Evolutionary conservation across 495 filamentous ascomycete species (phyloP), one percentile per base, ranked within the genome.

Genomic region (Penicillium pulvis): DNA sequence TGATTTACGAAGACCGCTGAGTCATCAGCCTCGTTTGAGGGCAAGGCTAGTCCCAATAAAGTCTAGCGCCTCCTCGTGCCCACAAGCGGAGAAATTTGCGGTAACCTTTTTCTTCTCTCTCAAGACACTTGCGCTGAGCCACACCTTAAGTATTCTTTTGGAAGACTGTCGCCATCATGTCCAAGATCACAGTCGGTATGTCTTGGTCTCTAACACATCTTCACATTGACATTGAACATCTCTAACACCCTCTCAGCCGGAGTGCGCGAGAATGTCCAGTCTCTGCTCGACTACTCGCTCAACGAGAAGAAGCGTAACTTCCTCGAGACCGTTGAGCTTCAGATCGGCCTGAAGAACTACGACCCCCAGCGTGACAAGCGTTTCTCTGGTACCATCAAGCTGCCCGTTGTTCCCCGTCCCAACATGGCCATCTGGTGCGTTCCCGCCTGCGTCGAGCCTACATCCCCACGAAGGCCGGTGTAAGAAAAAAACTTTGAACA

Each of bases 321-420:
- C 86, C 86, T 97, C 80, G 92, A 96, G 84, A 96, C 92, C 72
- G 77, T 82, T 66, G 79, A 83, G 73, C 90, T 98, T 72, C 93
- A 98, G 81, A 97, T 98, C 84, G 94, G 94, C 73, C 88, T 98
- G 75, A 98, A 98, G 90, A 98, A 98, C 90, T 98, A 98, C 84
- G 94, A 98, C 73, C 94, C 94, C 73, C 93, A 97, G 86, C 92
- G 93, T 89, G 94, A 98, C 83, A 98, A 98, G 92, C 94, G 94
- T 93, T 98, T 98, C 91, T 94, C 90, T 46, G 94, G 94, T 80
- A 98, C 95, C 75, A 90, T 98, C 82, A 89, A 88, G 82, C 90
- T 98, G 59, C 92, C 93, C 49, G 80, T 83, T 63, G 81, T 98
- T 59, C 94, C 94, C 66, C 90, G 94, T 71, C 94, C 94, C 57